Evolutionary conservation across 768 basidiomycete species (phyloP).

Genomic region (Naganishia vaughanmartiniae): DNA sequence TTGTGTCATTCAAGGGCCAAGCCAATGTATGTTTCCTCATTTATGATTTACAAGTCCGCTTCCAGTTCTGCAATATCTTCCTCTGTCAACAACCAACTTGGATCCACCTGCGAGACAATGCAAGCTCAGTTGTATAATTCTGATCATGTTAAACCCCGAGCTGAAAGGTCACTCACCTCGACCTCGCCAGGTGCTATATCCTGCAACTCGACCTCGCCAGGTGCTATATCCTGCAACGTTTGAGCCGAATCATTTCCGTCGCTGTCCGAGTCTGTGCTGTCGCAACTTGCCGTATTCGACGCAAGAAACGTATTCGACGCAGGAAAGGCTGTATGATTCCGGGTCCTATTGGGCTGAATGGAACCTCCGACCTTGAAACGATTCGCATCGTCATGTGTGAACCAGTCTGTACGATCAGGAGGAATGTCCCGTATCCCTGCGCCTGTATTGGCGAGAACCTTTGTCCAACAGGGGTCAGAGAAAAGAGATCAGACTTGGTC

Average conservation of each 20-base stretch:
- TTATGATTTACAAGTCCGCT: not conserved
- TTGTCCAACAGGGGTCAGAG: not conserved
- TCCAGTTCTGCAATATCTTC: slow-evolving; percentile 40
- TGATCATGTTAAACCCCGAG: not conserved
- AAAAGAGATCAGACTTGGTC: not conserved
- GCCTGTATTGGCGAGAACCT: slow-evolving; percentile 46
- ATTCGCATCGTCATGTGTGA: slow-evolving; percentile 40
- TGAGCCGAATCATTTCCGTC: not conserved
- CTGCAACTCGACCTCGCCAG: slow-evolving; percentile 40
- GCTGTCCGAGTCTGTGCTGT: not conserved
- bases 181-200: slow-evolving; percentile 37
- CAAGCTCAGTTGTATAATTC: not conserved
- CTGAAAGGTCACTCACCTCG: slow-evolving; percentile 34
- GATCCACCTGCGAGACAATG: slow-evolving; percentile 37
- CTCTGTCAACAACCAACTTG: slow-evolving; percentile 41
- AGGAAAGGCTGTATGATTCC: too few species aligned
- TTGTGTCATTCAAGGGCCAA: not conserved
- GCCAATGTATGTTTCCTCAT: not conserved
- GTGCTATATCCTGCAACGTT: not conserved
- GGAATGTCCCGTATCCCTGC: slow-evolving; percentile 36
- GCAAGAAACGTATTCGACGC: not conserved
- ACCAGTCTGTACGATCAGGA: slow-evolving; percentile 40
- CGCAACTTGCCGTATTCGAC: not conserved
- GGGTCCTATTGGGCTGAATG: too few species aligned
- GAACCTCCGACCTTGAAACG: not conserved